Conservation (phyloP, 2,329 filamentous ascomycete species). For the Aspergillus sp. region DNA sequence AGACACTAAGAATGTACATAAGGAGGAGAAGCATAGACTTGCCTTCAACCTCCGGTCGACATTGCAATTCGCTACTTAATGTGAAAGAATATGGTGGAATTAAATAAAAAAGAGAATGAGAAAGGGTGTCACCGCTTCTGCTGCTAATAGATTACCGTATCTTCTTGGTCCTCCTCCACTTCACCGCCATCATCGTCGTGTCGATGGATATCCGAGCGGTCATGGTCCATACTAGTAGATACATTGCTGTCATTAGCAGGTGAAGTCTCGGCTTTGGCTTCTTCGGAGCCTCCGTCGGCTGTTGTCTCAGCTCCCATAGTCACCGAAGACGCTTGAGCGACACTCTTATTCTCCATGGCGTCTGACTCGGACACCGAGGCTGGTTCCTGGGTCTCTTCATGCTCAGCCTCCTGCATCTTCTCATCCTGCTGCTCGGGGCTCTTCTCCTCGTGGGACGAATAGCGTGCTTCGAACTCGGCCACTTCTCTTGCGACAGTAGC, state of each 20-base stretch:
- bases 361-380: constrained; percentile 19
- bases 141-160: constrained; percentile 80
- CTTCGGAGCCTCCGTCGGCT: constrained; percentile 18
- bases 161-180: constrained; percentile 81
- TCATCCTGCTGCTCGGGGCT: constrained; percentile 10
- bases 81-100: not conserved
- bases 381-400: constrained; percentile 28
- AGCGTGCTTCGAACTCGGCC: constrained; percentile 59
- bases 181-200: constrained; percentile 71
- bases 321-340: constrained; percentile 48
- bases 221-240: constrained; percentile 34
- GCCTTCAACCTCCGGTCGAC: not conserved
- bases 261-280: constrained; percentile 24
- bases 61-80: not conserved
- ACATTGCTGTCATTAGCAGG: constrained; percentile 30
- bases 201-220: constrained; percentile 45
- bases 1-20: not conserved
- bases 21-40: not conserved
- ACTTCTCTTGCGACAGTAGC: constrained; percentile 65
- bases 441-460: constrained; percentile 37
- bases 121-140: not conserved
- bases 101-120: not conserved
- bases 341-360: constrained; percentile 35
- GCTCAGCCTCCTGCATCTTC: constrained; percentile 21
- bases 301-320: constrained; percentile 27